These are phyloP conservation scores for Phialocephala sp. DNA, from an alignment of 2,329 filamentous ascomycete species.

Conservation along the genomic window DNA sequence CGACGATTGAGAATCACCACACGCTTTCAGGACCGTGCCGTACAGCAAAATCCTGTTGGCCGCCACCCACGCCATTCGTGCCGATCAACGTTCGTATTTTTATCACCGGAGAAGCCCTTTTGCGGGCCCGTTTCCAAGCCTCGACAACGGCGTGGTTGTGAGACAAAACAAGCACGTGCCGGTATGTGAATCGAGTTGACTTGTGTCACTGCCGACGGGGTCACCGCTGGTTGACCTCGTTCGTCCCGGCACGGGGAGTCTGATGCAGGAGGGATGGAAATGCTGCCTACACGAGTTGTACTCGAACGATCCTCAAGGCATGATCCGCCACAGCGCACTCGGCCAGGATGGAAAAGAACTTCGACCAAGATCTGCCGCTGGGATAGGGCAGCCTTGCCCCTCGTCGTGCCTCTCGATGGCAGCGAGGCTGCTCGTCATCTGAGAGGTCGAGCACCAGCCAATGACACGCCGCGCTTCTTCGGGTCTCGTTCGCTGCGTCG, in stretches of 20 bases:
- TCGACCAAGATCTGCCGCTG: slow-evolving; percentile 4
- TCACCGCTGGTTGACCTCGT: not conserved
- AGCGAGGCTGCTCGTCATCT: slow-evolving; percentile 10
- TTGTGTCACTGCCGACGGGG: not conserved
- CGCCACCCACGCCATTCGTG: slow-evolving; percentile 7
- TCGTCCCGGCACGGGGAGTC: not conserved
- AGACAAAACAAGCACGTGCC: not conserved
- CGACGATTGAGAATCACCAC: not conserved
- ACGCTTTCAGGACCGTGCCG: not conserved
- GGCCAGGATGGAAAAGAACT: not conserved
- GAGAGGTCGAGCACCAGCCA: slow-evolving; percentile 1
- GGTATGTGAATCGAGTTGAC: not conserved
- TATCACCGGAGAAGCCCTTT: not conserved
- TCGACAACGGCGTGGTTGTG: not conserved
- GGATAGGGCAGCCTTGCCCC: slow-evolving; percentile 12
- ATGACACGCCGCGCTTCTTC: not conserved
- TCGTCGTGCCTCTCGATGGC: slow-evolving; percentile 1
- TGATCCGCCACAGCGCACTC: not conserved
- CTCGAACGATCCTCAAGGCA: not conserved
- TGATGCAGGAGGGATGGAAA: not conserved
- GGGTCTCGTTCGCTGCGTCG: slow-evolving; percentile 1
- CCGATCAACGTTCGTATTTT: not conserved
- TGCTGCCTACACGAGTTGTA: not conserved
- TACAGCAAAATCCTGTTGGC: not conserved
- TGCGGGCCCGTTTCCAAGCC: not conserved